These are phyloP conservation scores for Argentina anserina DNA, from an alignment of 306 rosid genomes.

Conservation along the genomic window DNA sequence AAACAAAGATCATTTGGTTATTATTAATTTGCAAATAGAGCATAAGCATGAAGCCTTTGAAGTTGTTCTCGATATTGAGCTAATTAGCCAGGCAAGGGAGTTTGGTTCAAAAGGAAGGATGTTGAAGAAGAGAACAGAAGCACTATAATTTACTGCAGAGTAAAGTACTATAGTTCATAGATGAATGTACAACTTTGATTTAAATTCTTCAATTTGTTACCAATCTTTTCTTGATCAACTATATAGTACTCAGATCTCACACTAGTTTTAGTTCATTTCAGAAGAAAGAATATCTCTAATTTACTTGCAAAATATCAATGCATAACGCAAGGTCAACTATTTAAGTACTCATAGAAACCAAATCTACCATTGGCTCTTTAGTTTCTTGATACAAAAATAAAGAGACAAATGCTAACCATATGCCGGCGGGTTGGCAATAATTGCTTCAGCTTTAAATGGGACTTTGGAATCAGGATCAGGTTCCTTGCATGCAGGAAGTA, in stretches of 20 bases:
- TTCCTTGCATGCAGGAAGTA: slow-evolving; percentile 80
- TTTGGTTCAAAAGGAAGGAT: background rate
- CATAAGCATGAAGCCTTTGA: background rate
- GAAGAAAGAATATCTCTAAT: background rate
- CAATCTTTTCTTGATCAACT: background rate
- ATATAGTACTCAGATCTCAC: background rate
- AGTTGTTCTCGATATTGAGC: background rate
- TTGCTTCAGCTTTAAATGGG: slow-evolving; percentile 71
- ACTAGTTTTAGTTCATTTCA: background rate
- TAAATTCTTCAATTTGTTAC: background rate
- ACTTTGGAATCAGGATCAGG: slow-evolving; percentile 56
- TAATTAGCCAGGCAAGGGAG: background rate
- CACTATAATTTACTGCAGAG: background rate
- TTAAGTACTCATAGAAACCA: background rate
- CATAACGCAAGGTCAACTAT: background rate
- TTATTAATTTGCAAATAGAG: background rate
- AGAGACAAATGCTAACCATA: slow-evolving; percentile 58
- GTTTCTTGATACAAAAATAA: background rate
- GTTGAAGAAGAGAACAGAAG: background rate
- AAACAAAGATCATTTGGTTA: background rate
- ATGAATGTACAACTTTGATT: background rate
- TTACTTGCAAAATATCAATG: background rate
- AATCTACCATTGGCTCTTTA: background rate
- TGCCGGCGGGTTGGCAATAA: slow-evolving; percentile 96
- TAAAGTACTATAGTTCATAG: background rate